These are phyloP conservation scores for Hyphodiscus sp. DNA, from an alignment of 2,329 filamentous ascomycete species.

Conservation along the genomic window DNA sequence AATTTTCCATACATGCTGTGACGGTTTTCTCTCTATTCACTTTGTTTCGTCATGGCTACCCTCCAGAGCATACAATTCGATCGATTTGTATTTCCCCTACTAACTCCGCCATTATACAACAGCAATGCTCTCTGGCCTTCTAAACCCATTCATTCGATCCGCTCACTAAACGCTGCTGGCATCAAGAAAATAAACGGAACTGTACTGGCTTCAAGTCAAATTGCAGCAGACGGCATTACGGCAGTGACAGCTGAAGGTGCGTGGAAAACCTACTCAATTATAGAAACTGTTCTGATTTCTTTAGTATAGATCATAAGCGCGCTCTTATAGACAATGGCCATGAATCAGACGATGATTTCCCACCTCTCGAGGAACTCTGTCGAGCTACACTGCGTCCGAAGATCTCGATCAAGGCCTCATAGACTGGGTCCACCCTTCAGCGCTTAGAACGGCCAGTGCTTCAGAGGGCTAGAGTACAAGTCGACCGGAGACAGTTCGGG, in stretches of 20 bases:
- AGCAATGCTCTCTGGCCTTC: constrained; percentile 5
- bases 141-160: not conserved
- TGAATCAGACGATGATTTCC: constrained; percentile 6
- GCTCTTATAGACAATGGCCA: constrained; percentile 2
- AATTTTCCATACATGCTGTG: not conserved
- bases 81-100: constrained; percentile 4
- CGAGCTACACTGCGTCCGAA: constrained; percentile 5
- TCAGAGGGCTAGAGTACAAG: constrained; percentile 9
- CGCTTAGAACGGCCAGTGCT: constrained; percentile 9
- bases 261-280: constrained; percentile 8
- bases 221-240: constrained; percentile 13
- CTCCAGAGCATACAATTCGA: not conserved
- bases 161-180: constrained; percentile 1
- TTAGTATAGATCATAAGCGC: not conserved
- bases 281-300: constrained; percentile 7
- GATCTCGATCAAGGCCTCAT: constrained; percentile 9
- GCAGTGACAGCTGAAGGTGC: constrained; percentile 12
- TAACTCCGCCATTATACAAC: constrained; percentile 6
- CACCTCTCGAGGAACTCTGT: constrained; percentile 9
- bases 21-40: not conserved
- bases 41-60: not conserved
- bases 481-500: not conserved
- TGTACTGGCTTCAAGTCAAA: constrained; percentile 8
- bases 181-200: constrained; percentile 2
- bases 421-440: constrained; percentile 8